Base-by-base conservation (phyloP, 2,329 filamentous ascomycete species). In the Apiospora saccharicola region DNA sequence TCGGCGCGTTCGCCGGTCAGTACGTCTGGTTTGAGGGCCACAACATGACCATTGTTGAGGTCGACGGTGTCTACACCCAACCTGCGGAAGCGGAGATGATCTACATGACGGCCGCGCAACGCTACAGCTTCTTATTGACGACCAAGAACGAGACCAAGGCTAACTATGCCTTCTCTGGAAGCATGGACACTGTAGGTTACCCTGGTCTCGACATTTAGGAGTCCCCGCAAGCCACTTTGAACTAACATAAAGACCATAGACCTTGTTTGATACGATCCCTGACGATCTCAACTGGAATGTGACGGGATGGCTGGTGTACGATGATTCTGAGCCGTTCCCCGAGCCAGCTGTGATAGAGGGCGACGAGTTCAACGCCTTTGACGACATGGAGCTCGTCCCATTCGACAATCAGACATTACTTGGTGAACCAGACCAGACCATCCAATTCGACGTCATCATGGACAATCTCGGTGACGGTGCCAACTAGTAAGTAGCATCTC, bases 361-460 rank as follows among this genome's bases (percentile, higher is more conserved):
- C 3, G 86, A 89, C 16, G 86, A 89, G 16, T 90, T 94, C 68
- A 82, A 91, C 34, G 88, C 91, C 1, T 91, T 92, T 72, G 94
- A 98, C 76, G 95, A 97, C 78, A 90, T 93, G 74, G 86, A 82
- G 0, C 87, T 97, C 0, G 86, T 92, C 0, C 93, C 95, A 0
- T 86, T 88, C 71, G 94, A 97, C 78, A 87, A 89, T 67, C 83
- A 90, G 80, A 83, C 86, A 12, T 83, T 92, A 3, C 86, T 91
- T 6, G 85, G 87, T 1, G 83, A 90, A 10, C 91, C 93, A 0
- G 90, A 92, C 80, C 86, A 90, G 74, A 85, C 84, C 2, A 85
- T 96, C 49, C 87, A 88, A 61, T 85, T 96, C 3, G 85, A 89
- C 73, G 86, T 93, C 3, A 85, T 85, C 73, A 93, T 93, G 89